These are phyloP conservation scores for Verbena officinalis DNA, from an alignment of 257 asterid species.

Conservation along the genomic window DNA sequence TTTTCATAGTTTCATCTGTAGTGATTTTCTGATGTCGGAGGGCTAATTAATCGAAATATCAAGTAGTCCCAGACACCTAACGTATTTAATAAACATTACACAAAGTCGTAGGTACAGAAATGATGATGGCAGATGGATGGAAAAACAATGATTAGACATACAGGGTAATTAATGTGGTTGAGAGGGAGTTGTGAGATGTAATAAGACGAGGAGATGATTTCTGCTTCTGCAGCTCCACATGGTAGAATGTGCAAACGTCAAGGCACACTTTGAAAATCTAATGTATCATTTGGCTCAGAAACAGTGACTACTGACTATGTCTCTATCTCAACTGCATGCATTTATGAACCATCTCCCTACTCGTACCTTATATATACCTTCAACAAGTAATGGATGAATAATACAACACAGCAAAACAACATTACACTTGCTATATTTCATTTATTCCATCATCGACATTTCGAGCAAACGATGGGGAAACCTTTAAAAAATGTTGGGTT, in stretches of 20 bases:
- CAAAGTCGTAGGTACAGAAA: slow-evolving; percentile 31
- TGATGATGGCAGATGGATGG: slow-evolving; percentile 21
- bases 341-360: slow-evolving; percentile 35
- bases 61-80: neutral
- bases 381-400: neutral
- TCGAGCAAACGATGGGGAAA: slow-evolving; percentile 37
- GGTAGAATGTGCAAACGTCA: slow-evolving; percentile 24
- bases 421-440: slow-evolving; percentile 11
- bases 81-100: slow-evolving; percentile 29
- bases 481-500: slow-evolving; percentile 32
- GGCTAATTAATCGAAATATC: neutral
- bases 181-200: slow-evolving; percentile 34
- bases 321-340: slow-evolving; percentile 52
- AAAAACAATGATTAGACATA: neutral
- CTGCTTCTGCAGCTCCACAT: slow-evolving; percentile 32
- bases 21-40: neutral
- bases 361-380: slow-evolving; percentile 31
- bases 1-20: neutral
- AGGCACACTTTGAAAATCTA: slow-evolving; percentile 29
- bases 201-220: no score
- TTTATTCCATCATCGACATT: slow-evolving; percentile 13
- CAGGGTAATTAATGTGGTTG: slow-evolving; percentile 39
- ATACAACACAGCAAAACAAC: neutral
- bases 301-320: slow-evolving; percentile 13
- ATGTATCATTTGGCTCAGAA: neutral